These are phyloP conservation scores for Dichotomopilus funicola DNA, from an alignment of 2,329 filamentous ascomycete genomes.

Conservation along the genomic window DNA sequence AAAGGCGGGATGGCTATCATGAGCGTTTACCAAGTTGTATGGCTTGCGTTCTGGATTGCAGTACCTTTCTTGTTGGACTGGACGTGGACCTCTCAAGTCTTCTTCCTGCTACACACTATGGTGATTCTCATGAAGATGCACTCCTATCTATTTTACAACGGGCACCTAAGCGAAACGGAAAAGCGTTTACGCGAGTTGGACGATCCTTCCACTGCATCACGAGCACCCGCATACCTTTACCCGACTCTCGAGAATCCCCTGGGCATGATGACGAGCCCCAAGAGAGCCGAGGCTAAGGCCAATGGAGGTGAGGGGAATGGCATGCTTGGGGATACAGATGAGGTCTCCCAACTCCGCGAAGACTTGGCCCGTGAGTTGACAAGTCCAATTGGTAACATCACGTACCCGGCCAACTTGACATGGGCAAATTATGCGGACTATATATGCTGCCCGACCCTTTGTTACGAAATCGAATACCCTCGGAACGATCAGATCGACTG, in stretches of 20 bases:
- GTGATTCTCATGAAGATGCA: conserved; percentile 98
- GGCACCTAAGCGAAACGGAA: conserved; percentile 83
- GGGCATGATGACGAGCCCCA: conserved; percentile 32
- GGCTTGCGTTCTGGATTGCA: conserved; percentile 77
- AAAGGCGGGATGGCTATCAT: conserved; percentile 74
- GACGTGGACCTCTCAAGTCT: conserved; percentile 97
- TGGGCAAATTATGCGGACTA: conserved; percentile 78
- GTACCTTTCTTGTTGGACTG: conserved; percentile 81
- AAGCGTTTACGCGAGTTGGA: conserved; percentile 75
- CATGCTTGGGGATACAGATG: conserved; percentile 37
- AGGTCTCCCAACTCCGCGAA: conserved; percentile 67
- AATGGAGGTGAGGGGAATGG: conserved; percentile 21
- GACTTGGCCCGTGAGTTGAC: conserved; percentile 87
- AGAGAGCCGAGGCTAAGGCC: conserved; percentile 22
- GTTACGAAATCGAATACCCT: conserved; percentile 96
- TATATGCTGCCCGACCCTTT: conserved; percentile 86
- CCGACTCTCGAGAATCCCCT: conserved; percentile 53
- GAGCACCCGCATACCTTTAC: conserved; percentile 69
- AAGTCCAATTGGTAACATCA: conserved; percentile 80
- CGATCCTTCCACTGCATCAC: conserved; percentile 61
- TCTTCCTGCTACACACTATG: conserved; percentile 83
- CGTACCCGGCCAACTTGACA: conserved; percentile 85
- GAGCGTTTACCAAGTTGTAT: conserved; percentile 70
- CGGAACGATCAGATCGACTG: conserved; percentile 69
- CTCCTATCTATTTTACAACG: conserved; percentile 97